Evolutionary conservation across 73 alveolate genomes (phyloP).

Genomic region (Paramecium pentaurelia): DNA sequence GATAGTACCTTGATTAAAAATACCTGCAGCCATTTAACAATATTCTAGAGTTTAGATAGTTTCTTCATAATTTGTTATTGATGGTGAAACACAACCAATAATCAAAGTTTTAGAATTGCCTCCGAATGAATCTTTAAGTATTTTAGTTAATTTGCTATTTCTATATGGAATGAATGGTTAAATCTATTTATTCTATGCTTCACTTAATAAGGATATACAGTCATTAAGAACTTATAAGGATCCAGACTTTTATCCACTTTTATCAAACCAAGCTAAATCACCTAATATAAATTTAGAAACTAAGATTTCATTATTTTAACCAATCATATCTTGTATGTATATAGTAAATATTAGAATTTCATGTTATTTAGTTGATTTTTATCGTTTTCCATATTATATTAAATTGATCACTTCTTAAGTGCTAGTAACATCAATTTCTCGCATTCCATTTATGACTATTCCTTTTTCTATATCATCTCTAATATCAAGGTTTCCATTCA

Average conservation of each 20-base stretch:
- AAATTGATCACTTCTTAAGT: slow-evolving; percentile 25
- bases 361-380: neutral
- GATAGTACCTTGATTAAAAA: neutral
- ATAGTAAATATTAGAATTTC: neutral
- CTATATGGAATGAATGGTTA: slow-evolving; percentile 32
- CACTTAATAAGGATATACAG: neutral
- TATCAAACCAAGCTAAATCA: neutral
- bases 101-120: slow-evolving; percentile 85
- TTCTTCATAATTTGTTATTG: slow-evolving; percentile 70
- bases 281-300: slow-evolving; percentile 8
- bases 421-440: slow-evolving; percentile 18
- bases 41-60: slow-evolving; percentile 77
- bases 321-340: neutral
- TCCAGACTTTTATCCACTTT: slow-evolving; percentile 4
- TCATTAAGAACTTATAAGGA: neutral
- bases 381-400: neutral
- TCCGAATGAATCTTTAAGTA: slow-evolving; percentile 71
- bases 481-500: neutral
- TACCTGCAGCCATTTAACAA: slow-evolving; percentile 69
- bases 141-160: slow-evolving; percentile 38
- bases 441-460: neutral
- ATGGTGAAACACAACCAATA: slow-evolving; percentile 82
- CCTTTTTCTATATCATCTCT: slow-evolving; percentile 16
- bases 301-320: neutral
- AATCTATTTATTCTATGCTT: slow-evolving; percentile 1